phyloP scores from a whole-genome alignment of 371 early-diverging fungal species.

The Mucor plumbeus region DNA sequence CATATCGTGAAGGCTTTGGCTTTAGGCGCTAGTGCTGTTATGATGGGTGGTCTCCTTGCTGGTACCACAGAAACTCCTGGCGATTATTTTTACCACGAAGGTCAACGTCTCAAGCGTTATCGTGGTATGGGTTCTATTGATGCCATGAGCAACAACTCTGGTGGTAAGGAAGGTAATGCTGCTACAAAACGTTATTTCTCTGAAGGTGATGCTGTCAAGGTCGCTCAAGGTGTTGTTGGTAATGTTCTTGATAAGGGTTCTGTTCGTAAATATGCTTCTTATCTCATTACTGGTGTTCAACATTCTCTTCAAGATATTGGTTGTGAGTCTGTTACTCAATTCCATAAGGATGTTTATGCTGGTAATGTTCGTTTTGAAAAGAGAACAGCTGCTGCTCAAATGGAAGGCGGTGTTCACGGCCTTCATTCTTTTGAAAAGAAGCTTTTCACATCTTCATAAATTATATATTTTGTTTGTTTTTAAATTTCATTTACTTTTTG shows the following conservation, averaged over 20 bases:
- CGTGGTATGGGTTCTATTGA: conserved; percentile 98
- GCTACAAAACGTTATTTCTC: conserved; percentile 94
- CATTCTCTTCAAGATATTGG: conserved; percentile 98
- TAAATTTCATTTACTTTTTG: not conserved
- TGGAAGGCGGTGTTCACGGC: conserved; percentile 97
- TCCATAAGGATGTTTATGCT: conserved; percentile 67
- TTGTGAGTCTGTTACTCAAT: conserved; percentile 59
- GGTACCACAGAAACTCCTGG: conserved; percentile 97
- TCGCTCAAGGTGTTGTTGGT: conserved; percentile 97
- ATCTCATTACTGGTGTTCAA: conserved; percentile 92
- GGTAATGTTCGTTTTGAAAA: conserved; percentile 92
- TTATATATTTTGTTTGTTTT: not conserved
- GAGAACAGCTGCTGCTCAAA: conserved; percentile 92
- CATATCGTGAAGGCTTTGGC: conserved; percentile 96
- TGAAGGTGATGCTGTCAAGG: conserved; percentile 94
- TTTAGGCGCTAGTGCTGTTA: conserved; percentile 94
- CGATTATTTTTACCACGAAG: conserved; percentile 97
- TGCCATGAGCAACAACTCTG: conserved; percentile 87
- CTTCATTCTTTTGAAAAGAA: conserved; percentile 90
- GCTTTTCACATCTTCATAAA: conserved; percentile 47
- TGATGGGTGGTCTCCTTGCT: conserved; percentile 97
- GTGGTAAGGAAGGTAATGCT: conserved; percentile 70
- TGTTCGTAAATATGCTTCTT: conserved; percentile 89
- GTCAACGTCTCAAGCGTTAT: conserved; percentile 96
- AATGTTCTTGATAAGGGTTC: conserved; percentile 96